These are phyloP conservation scores for Hypoxylon sp. DNA, from an alignment of 2,329 filamentous ascomycete species.

Conservation along the genomic window DNA sequence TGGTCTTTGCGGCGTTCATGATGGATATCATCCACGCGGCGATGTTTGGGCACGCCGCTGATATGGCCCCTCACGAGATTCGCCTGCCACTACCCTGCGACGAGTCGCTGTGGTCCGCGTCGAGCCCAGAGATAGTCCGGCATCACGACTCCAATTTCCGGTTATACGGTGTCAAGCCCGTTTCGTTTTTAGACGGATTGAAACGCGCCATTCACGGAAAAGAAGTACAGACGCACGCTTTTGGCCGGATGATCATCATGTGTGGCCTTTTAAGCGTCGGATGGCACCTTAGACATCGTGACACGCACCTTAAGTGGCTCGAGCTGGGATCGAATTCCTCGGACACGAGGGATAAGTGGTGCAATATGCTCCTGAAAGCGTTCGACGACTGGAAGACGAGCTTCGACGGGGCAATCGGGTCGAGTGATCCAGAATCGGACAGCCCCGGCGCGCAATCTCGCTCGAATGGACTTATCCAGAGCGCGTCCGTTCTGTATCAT, in stretches of 20 bases:
- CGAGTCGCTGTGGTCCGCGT: conserved; percentile 84
- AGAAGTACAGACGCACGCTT: conserved; percentile 83
- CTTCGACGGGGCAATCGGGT: conserved; percentile 74
- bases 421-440: conserved; percentile 48
- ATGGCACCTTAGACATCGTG: conserved; percentile 89
- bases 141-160: conserved; percentile 78
- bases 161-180: conserved; percentile 79
- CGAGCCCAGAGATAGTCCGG: conserved; percentile 77
- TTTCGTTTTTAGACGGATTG: conserved; percentile 83
- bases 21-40: conserved; percentile 89
- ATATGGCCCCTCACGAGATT: conserved; percentile 92
- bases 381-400: conserved; percentile 89
- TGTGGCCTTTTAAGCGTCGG: conserved; percentile 87
- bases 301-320: conserved; percentile 83
- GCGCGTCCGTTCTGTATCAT: conserved; percentile 81
- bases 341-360: conserved; percentile 76
- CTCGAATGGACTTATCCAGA: conserved; percentile 73
- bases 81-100: conserved; percentile 86
- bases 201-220: conserved; percentile 85
- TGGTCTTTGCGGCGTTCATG: conserved; percentile 89
- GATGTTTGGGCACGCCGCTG: conserved; percentile 89
- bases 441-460: conserved; percentile 59
- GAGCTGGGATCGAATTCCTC: conserved; percentile 69
- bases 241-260: conserved; percentile 90
- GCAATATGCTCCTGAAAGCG: conserved; percentile 75